Conservation (phyloP, 495 filamentous ascomycete genomes). For the Penicillium parvum region DNA sequence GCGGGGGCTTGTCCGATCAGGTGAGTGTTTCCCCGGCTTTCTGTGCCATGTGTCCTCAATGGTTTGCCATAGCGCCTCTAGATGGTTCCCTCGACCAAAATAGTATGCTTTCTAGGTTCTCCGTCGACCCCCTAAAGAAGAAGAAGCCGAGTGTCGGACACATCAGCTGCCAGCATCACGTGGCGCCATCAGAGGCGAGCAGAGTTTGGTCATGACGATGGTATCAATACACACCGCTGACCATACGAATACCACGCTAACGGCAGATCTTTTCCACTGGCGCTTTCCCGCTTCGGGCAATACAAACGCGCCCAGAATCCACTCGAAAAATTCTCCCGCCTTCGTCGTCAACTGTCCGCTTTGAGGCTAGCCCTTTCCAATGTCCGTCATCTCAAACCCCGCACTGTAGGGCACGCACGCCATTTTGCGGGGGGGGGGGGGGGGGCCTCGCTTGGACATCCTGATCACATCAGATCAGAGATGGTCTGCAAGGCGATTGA, state of each 20-base stretch:
- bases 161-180: constrained; percentile 21
- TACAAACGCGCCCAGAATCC: constrained; percentile 20
- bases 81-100: neutral
- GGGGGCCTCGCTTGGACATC: neutral
- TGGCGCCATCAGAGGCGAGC: constrained; percentile 20
- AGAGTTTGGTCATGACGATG: neutral
- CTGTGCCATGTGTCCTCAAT: neutral
- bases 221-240: too few species aligned
- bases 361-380: constrained; percentile 4
- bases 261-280: constrained; percentile 31
- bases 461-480: neutral
- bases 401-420: constrained; percentile 16
- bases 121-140: too few species aligned
- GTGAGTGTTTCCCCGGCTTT: constrained; percentile 6
- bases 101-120: too few species aligned
- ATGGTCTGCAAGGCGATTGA: too few species aligned
- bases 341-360: constrained; percentile 9
- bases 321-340: constrained; percentile 20
- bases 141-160: too few species aligned
- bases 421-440: constrained; percentile 20
- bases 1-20: constrained; percentile 14
- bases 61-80: constrained; percentile 1
- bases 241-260: constrained; percentile 16
- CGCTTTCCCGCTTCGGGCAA: constrained; percentile 26
- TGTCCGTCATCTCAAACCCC: constrained; percentile 12